Conservation (phyloP, 768 basidiomycete genomes). For the Tricholoma flavovirens region DNA sequence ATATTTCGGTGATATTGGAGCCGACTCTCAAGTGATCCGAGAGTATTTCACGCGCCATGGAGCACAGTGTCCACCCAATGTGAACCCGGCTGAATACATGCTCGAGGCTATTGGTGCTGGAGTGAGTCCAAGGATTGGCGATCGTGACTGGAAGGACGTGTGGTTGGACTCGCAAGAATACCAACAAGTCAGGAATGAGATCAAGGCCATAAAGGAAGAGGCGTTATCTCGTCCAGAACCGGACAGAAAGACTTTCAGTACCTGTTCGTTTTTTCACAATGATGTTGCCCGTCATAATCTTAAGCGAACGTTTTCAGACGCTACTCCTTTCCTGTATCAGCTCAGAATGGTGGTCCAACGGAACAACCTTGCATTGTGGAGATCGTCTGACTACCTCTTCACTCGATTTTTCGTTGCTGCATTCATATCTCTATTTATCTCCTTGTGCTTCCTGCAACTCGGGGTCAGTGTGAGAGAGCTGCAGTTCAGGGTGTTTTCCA, state of each 20-base stretch:
- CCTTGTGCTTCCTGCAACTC: slow-evolving; percentile 75
- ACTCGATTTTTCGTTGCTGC: slow-evolving; percentile 73
- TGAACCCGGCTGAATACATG: slow-evolving; percentile 80
- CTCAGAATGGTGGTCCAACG: slow-evolving; percentile 59
- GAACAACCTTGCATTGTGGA: slow-evolving; percentile 70
- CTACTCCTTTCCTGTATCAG: slow-evolving; percentile 73
- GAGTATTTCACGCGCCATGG: slow-evolving; percentile 76
- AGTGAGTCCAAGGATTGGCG: slow-evolving; percentile 61
- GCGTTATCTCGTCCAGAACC: slow-evolving; percentile 38
- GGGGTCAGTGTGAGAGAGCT: slow-evolving; percentile 59
- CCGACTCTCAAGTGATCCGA: slow-evolving; percentile 60
- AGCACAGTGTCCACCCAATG: slow-evolving; percentile 65
- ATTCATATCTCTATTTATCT: slow-evolving; percentile 65
- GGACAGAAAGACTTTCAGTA: slow-evolving; percentile 34
- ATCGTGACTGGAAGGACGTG: slow-evolving; percentile 81
- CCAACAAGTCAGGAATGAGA: slow-evolving; percentile 34
- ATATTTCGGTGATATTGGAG: slow-evolving; percentile 89
- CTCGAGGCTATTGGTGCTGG: slow-evolving; percentile 87
- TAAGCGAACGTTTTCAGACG: slow-evolving; percentile 39
- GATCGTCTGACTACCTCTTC: slow-evolving; percentile 82
- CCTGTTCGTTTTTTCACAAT: slow-evolving; percentile 36
- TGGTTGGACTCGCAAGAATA: slow-evolving; percentile 74
- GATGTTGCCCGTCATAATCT: neutral
- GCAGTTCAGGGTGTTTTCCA: slow-evolving; percentile 76
- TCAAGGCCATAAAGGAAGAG: slow-evolving; percentile 39